phyloP scores from a whole-genome alignment of 805 yeast species.

The Maudiozyma serrabonitensis region DNA sequence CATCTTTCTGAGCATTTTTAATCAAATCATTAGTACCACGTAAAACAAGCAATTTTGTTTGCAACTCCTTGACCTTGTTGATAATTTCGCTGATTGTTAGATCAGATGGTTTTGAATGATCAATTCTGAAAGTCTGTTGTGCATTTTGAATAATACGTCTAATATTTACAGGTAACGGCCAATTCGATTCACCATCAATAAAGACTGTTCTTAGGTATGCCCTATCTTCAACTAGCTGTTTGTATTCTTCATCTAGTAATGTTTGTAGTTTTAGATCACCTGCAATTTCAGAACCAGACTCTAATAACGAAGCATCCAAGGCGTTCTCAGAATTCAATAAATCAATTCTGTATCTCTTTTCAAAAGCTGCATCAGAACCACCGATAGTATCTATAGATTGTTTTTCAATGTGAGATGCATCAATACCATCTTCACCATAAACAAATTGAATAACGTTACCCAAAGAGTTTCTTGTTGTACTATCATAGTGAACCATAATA shows the following conservation, averaged over 20 bases:
- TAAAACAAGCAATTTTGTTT: conserved; percentile 59
- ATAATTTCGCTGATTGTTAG: conserved; percentile 77
- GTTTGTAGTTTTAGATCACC: conserved; percentile 83
- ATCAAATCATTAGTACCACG: conserved; percentile 72
- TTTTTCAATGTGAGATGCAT: conserved; percentile 95
- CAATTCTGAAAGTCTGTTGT: conserved; percentile 92
- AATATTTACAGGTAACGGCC: conserved; percentile 97
- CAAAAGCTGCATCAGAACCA: conserved; percentile 79
- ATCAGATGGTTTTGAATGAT: conserved; percentile 83
- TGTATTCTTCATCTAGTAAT: conserved; percentile 73
- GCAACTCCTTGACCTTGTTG: conserved; percentile 55
- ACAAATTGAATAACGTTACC: conserved; percentile 95
- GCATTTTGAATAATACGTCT: conserved; percentile 96
- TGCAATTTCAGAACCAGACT: conserved; percentile 80
- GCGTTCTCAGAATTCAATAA: conserved; percentile 59
- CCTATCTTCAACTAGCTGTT: conserved; percentile 71
- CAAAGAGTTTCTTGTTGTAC: conserved; percentile 93
- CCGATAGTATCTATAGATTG: conserved; percentile 94
- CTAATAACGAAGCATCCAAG: conserved; percentile 64
- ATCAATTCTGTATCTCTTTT: conserved; percentile 76
- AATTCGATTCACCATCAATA: conserved; percentile 85
- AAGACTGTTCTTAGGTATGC: conserved; percentile 72
- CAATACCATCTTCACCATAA: conserved; percentile 98
- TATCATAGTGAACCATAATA: conserved; percentile 96
- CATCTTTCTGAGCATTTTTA: conserved; percentile 84